These are phyloP conservation scores for Ophiostoma sp. DNA, from an alignment of 2,329 filamentous ascomycete species.

Conservation along the genomic window DNA sequence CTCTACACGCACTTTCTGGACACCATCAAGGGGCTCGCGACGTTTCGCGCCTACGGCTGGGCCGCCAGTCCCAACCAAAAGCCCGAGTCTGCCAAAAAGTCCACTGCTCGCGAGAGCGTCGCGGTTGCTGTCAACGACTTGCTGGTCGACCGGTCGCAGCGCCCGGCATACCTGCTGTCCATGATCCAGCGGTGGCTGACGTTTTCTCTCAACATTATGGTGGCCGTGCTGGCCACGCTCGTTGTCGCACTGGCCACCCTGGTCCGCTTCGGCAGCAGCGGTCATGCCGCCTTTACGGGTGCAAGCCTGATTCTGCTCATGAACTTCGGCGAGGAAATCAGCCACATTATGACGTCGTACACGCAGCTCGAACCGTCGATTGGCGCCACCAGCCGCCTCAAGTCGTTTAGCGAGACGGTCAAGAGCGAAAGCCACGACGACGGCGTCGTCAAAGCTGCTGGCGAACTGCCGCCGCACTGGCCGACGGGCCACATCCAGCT, in stretches of 20 bases:
- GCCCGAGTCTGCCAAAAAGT: background rate
- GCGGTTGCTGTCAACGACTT: slow-evolving; percentile 37
- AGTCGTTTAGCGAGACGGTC: slow-evolving; percentile 32
- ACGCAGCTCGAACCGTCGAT: slow-evolving; percentile 36
- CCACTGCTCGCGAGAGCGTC: slow-evolving; percentile 28
- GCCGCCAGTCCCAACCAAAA: slow-evolving; percentile 34
- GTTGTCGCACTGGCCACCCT: slow-evolving; percentile 31
- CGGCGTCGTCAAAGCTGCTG: slow-evolving; percentile 24
- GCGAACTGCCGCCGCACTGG: background rate
- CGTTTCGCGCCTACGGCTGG: slow-evolving; percentile 55
- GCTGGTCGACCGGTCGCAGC: slow-evolving; percentile 51
- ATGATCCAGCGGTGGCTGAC: slow-evolving; percentile 55
- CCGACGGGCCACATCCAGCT: background rate
- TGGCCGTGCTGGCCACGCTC: slow-evolving; percentile 44
- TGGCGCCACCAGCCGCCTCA: slow-evolving; percentile 35
- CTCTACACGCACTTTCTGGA: slow-evolving; percentile 53
- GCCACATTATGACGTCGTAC: slow-evolving; percentile 34
- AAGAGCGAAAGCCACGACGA: slow-evolving; percentile 31
- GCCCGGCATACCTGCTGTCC: slow-evolving; percentile 53
- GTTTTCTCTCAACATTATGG: slow-evolving; percentile 46
- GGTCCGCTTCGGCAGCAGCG: background rate
- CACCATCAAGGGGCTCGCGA: slow-evolving; percentile 50
- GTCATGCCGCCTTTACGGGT: background rate
- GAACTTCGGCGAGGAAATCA: slow-evolving; percentile 34
- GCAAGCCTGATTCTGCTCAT: slow-evolving; percentile 35